Evolutionary conservation across 2,329 filamentous ascomycete species (phyloP), one percentile per base, ranked within the genome.

Genomic region (Colletotrichum sp.): DNA sequence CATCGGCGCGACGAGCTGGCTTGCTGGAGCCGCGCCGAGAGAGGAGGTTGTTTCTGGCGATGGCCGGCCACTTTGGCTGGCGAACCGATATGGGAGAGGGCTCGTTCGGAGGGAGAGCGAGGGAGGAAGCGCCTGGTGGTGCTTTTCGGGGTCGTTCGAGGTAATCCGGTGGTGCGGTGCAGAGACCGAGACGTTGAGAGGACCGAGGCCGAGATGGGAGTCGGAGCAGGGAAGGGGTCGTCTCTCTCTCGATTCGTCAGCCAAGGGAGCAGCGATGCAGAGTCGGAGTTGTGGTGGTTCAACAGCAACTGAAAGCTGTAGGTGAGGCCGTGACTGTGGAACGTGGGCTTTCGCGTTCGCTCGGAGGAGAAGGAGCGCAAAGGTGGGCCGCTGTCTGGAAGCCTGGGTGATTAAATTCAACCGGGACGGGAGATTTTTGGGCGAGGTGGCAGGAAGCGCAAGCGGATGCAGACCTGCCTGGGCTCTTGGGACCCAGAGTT

Each of bases 1-100:
- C 95, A 98, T 98, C 86, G 88, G 83, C 80, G 81, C 84, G 83
- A 81, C 79, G 79, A 73, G 76, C 76, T 77, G 76, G 78, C 78
- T 78, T 76, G 72, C 73, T 69, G 75, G 78, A 78, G 78, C 78
- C 78, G 78, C 77, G 77, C 77, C 76, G 77, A 78, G 71, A 52
- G 74, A 76, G 76, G 59, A 65, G 72, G 49, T 59, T 62, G 62
- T 59, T 28, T 57, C 18, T 32, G 65, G 44, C 69, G 30, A 59
- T 63, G 30, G 32, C n/a, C 59, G 65, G 69, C 69, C 73, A 74
- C 76, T 69, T 70, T 76, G 63, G 69, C 71, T 36, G 67, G 57
- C 44, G 13, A 21, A 65, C 63, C n/a, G 69, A 63, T 59, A 39
- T 26, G 49, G 21, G 18, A 36, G 64, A 3, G 28, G 44, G 44